Evolutionary conservation across 108 stramenopile genomes (phyloP), one percentile per base, ranked within the genome.

Genomic region (Mediolabrus comicus): DNA sequence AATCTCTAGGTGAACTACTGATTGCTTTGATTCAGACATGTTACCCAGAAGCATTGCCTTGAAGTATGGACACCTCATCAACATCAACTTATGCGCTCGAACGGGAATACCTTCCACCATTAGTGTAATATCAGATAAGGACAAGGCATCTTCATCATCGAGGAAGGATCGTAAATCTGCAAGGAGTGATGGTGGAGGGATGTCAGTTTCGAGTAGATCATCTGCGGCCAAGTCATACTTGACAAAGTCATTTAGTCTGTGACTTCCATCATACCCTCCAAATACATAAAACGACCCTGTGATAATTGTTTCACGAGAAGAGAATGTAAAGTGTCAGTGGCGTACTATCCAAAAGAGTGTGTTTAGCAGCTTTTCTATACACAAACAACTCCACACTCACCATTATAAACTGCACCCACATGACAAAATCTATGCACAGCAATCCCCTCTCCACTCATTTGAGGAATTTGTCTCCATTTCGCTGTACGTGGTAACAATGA

Each of bases 211-310:
- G 52, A 64, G 67, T 8, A 67, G 58, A 46, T 62, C 69, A 67
- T 71, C 82, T 53, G 74, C 36, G 43, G 72, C 65, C 12, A 75
- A 36, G 55, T 75, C 79, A n/a, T 76, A 86, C 72, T 91, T 83
- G 31, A 96, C 75, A 64, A 97, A 97, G 57, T 99, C 98, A 72
- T 97, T 97, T 24, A 99, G 87, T 12, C 98, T 82, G 65, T 85
- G 84, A 4, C 87, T 65, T 4, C 98, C 97, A 70, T 97, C 95
- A 65, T 98, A 98, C 0, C 98, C 98, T 25, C 98, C 98, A 75
- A 97, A 97, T 13, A 96, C 74, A 67, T 87, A 96, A 59, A 99
- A 72, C 13, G 85, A 72, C 52, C 86, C 84, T 32, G n/a, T n/a
- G n/a, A n/a, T n/a, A n/a, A n/a, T n/a, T n/a, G n/a, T n/a, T n/a